Percentiles rank a stretch among this genome's conserved stretches.
Conservation (phyloP, 768 basidiomycete species). For the Amanita muscaria region DNA sequence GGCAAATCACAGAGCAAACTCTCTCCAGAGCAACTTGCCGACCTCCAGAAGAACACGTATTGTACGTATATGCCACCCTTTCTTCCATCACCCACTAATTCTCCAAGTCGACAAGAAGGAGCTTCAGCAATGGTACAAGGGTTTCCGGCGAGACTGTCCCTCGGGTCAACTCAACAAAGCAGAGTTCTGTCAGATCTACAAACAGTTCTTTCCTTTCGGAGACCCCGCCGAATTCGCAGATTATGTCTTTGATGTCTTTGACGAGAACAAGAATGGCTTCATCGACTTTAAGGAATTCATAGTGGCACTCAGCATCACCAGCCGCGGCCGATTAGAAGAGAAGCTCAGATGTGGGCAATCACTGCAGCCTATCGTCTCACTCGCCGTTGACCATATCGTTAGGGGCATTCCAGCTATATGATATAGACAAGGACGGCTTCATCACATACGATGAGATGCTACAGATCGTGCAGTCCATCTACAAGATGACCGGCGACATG, state of each 20-base stretch:
- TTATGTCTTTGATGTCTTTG: slow-evolving; percentile 98
- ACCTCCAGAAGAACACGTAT: slow-evolving; percentile 97
- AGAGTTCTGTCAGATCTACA: slow-evolving; percentile 96
- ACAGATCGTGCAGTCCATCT: slow-evolving; percentile 94
- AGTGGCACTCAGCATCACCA: slow-evolving; percentile 92
- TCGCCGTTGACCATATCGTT: slow-evolving; percentile 17
- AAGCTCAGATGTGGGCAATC: slow-evolving; percentile 86
- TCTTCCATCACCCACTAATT: slow-evolving; percentile 8
- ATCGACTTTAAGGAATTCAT: slow-evolving; percentile 99
- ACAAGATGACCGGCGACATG: slow-evolving; percentile 99
- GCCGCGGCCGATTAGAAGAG: slow-evolving; percentile 88
- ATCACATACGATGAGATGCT: slow-evolving; percentile 99
- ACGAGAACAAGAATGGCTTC: slow-evolving; percentile 89
- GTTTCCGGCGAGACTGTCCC: slow-evolving; percentile 98
- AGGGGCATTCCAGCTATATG: slow-evolving; percentile 99
- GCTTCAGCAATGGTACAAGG: slow-evolving; percentile 99
- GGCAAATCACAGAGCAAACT: slow-evolving; percentile 97
- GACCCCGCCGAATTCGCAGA: slow-evolving; percentile 96
- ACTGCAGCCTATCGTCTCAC: slow-evolving; percentile 8
- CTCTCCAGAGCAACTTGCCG: slow-evolving; percentile 84
- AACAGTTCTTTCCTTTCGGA: slow-evolving; percentile 99
- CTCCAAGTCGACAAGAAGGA: slow-evolving; percentile 90
- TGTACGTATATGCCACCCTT: slow-evolving; percentile 43
- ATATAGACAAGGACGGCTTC: slow-evolving; percentile 95
- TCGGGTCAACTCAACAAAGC: slow-evolving; percentile 93